These are phyloP conservation scores for Linum usitatissimum DNA, from an alignment of 345 rosid species.

Conservation along the genomic window DNA sequence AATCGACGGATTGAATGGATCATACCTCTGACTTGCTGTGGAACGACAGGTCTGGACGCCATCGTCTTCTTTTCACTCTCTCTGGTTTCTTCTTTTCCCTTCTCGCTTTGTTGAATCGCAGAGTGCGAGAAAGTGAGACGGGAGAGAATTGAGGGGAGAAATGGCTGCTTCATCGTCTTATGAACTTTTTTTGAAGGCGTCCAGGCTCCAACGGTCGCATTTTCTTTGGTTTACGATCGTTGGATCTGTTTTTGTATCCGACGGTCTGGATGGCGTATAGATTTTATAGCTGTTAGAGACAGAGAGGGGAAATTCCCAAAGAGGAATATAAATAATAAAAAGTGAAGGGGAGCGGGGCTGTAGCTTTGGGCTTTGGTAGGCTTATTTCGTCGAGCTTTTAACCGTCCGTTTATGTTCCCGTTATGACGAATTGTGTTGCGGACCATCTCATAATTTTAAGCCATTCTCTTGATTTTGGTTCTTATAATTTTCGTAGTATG, in stretches of 20 bases:
- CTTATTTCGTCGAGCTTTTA: background rate
- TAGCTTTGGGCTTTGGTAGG: background rate
- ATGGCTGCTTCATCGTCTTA: constrained; percentile 20
- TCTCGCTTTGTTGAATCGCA: constrained; percentile 1
- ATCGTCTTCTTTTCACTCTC: constrained; percentile 11
- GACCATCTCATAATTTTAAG: too few relatives aligned
- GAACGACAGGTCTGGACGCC: constrained; percentile 54
- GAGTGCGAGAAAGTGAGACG: background rate
- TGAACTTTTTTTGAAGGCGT: background rate
- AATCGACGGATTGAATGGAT: background rate
- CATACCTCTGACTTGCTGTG: constrained; percentile 42
- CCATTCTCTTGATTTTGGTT: too few relatives aligned
- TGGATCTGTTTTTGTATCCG: constrained; percentile 32
- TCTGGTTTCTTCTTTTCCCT: constrained; percentile 8
- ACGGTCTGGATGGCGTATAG: constrained; percentile 16
- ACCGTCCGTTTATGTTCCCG: too few relatives aligned
- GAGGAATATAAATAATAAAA: background rate
- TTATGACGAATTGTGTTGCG: too few relatives aligned
- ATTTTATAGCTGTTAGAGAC: background rate
- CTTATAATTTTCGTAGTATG: too few relatives aligned
- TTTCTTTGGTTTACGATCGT: constrained; percentile 24
- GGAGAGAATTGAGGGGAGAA: constrained; percentile 7
- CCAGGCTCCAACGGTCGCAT: constrained; percentile 49
- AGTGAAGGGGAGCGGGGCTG: background rate
- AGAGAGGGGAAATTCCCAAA: background rate